phyloP scores from a whole-genome alignment of 148 eudicot genomes.

The Euryodendron excelsum region DNA sequence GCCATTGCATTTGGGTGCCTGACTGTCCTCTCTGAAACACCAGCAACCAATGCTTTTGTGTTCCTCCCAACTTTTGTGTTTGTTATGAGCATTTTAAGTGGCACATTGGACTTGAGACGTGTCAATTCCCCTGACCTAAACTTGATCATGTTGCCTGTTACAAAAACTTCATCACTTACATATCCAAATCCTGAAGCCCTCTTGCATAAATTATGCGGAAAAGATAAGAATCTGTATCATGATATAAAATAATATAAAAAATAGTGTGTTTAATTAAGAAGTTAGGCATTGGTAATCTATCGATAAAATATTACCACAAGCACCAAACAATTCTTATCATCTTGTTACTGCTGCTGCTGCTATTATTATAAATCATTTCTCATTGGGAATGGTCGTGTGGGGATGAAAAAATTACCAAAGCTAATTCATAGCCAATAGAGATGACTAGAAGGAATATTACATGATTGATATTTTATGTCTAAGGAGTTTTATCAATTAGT shows the following conservation, averaged over 20 bases:
- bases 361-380: not conserved
- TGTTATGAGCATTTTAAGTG: slow-evolving; percentile 83
- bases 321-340: no score
- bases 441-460: not conserved
- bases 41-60: slow-evolving; percentile 88
- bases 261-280: not conserved
- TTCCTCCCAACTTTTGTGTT: slow-evolving; percentile 93
- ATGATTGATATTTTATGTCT: not conserved
- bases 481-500: not conserved
- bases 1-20: slow-evolving; percentile 74
- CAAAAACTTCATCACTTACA: slow-evolving; percentile 9
- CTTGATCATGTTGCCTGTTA: slow-evolving; percentile 82
- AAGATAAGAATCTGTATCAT: not conserved
- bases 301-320: no score
- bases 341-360: not conserved
- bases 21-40: slow-evolving; percentile 73
- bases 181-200: not conserved
- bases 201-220: slow-evolving; percentile 1
- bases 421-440: no score
- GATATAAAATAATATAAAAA: not conserved
- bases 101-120: slow-evolving; percentile 60
- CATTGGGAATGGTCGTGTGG: not conserved
- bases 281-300: not conserved
- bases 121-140: slow-evolving; percentile 79
- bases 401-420: not conserved